Conservation (phyloP, 1,284 basidiomycete genomes). For the Bondarzewia mesenterica region DNA sequence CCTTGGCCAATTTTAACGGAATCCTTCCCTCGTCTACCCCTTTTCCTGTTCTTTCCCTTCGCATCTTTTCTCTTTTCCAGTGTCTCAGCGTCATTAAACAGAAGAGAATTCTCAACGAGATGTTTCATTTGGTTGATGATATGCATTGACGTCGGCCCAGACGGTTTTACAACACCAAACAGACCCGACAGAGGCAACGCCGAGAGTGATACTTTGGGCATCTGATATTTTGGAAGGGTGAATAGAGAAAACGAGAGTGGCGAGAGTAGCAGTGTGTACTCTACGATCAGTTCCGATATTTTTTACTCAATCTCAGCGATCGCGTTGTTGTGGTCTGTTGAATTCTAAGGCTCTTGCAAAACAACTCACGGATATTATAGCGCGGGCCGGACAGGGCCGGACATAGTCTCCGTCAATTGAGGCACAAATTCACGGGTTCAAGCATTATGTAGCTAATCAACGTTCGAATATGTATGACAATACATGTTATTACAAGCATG, state of each 20-base stretch:
- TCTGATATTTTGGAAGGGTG: constrained; percentile 25
- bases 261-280: neutral
- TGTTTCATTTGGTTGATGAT: constrained; percentile 83
- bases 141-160: constrained; percentile 87
- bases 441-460: neutral
- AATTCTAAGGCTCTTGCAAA: neutral
- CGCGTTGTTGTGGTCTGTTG: neutral
- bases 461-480: neutral
- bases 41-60: constrained; percentile 25
- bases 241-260: neutral
- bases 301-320: neutral
- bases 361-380: too few relatives aligned
- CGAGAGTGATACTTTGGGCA: constrained; percentile 56
- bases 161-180: constrained; percentile 82
- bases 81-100: constrained; percentile 67
- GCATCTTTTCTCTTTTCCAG: constrained; percentile 32
- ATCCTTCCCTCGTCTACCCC: constrained; percentile 29
- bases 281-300: neutral
- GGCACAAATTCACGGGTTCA: neutral
- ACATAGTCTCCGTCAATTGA: too few relatives aligned
- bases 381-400: too few relatives aligned
- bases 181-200: constrained; percentile 68
- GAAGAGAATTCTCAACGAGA: constrained; percentile 67
- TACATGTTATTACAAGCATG: too few relatives aligned
- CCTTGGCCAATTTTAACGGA: constrained; percentile 84